These are phyloP conservation scores for Plasmodium relictum DNA, from an alignment of 169 alveolate genomes.

Conservation along the genomic window DNA sequence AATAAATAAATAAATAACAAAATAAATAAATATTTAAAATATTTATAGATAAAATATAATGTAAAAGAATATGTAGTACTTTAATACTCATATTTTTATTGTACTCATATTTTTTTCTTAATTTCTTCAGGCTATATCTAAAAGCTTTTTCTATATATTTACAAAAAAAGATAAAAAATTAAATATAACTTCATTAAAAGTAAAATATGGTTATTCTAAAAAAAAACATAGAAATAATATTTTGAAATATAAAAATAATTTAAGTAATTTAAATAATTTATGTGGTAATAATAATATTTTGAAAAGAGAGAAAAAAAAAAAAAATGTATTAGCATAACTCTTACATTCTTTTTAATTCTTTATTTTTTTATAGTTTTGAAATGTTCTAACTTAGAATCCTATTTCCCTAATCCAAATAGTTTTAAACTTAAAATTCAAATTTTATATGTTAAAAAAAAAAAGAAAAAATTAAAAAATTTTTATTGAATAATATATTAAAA, in stretches of 20 bases:
- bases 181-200: constrained; percentile 54
- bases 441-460: constrained; percentile 27
- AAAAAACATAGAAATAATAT: not conserved
- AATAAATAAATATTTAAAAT: not conserved
- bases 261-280: constrained; percentile 1
- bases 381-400: constrained; percentile 48
- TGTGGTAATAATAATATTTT: constrained; percentile 10
- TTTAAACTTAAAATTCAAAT: constrained; percentile 39
- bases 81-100: too few species aligned
- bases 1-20: not conserved
- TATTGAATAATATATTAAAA: not conserved
- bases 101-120: not conserved
- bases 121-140: constrained; percentile 38
- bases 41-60: too few species aligned
- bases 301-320: not conserved
- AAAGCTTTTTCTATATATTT: constrained; percentile 50
- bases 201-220: constrained; percentile 24
- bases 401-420: constrained; percentile 32
- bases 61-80: too few species aligned
- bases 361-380: constrained; percentile 32
- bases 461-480: not conserved
- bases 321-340: not conserved
- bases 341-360: not conserved
- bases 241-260: constrained; percentile 4
- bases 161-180: constrained; percentile 27